phyloP scores from a whole-genome alignment of 371 early-diverging fungal species.

The Apophysomyces variabilis region DNA sequence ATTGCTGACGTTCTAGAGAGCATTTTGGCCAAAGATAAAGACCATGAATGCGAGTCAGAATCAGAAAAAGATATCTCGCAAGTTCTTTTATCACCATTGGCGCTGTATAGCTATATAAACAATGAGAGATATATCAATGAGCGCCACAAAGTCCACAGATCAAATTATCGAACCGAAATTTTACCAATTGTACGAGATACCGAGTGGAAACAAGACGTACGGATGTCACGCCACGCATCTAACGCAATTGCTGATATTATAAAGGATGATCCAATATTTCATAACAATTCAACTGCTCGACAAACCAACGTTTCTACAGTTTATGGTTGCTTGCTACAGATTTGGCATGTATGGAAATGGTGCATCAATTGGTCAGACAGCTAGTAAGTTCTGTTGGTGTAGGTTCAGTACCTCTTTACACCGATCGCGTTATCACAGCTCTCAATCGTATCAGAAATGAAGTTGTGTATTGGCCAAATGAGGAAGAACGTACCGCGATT shows the following conservation, averaged over 20 bases:
- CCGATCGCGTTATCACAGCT: not conserved
- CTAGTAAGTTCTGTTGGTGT: slow-evolving; percentile 1
- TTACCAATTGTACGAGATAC: not conserved
- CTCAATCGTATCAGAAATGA: not conserved
- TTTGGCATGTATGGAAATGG: slow-evolving; percentile 2
- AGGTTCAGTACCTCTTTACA: not conserved
- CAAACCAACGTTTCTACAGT: not conserved
- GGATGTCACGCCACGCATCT: not conserved
- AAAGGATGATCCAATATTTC: not conserved
- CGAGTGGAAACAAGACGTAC: slow-evolving; percentile 6
- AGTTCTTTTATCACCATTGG: not conserved
- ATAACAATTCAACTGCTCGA: not conserved
- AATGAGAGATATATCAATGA: not conserved
- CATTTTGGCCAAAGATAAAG: not conserved
- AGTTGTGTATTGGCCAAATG: not conserved
- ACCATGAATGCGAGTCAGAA: not conserved
- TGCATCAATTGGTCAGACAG: not conserved
- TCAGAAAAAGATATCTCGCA: not conserved
- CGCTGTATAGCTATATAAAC: not conserved
- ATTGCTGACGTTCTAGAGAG: no score
- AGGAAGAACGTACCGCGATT: not conserved
- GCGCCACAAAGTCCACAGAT: not conserved
- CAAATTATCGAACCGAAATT: not conserved
- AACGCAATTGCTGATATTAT: not conserved
- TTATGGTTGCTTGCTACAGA: not conserved